phyloP scores from a whole-genome alignment of 2,329 filamentous ascomycete species.

The Aureobasidium sp. region DNA sequence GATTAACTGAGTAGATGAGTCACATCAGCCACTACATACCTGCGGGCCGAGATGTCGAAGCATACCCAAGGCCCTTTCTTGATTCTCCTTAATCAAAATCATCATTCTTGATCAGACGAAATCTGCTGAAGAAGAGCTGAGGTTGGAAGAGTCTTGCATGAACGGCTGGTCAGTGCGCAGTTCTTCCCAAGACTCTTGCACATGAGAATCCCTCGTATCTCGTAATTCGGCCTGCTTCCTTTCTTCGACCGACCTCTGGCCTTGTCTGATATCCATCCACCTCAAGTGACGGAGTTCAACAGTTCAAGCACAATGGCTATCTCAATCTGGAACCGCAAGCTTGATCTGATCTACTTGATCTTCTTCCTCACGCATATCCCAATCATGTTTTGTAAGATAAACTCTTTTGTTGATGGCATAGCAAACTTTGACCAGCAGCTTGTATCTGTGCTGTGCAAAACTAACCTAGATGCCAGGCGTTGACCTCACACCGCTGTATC shows the following conservation, averaged over 20 bases:
- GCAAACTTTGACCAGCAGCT: background rate
- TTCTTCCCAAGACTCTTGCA: background rate
- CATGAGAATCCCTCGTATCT: background rate
- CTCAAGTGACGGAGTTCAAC: background rate
- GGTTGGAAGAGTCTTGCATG: background rate
- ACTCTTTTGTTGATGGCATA: background rate
- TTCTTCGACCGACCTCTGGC: background rate
- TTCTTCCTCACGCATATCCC: conserved; percentile 57
- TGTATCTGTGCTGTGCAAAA: background rate
- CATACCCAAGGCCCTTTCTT: background rate
- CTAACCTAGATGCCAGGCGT: conserved; percentile 37
- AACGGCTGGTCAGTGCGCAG: background rate
- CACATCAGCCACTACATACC: background rate
- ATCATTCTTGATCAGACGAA: background rate
- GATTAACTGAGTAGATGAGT: background rate
- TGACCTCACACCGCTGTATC: conserved; percentile 53
- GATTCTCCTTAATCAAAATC: no score
- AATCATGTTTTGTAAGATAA: conserved; percentile 48
- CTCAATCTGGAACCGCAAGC: conserved; percentile 31
- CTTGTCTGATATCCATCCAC: background rate
- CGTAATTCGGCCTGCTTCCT: background rate
- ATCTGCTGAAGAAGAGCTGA: background rate
- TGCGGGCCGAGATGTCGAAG: no score
- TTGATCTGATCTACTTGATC: conserved; percentile 42
- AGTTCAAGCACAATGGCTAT: conserved; percentile 19